Base-by-base conservation (phyloP, 1,139 yeast species). In the Candida sp. region DNA sequence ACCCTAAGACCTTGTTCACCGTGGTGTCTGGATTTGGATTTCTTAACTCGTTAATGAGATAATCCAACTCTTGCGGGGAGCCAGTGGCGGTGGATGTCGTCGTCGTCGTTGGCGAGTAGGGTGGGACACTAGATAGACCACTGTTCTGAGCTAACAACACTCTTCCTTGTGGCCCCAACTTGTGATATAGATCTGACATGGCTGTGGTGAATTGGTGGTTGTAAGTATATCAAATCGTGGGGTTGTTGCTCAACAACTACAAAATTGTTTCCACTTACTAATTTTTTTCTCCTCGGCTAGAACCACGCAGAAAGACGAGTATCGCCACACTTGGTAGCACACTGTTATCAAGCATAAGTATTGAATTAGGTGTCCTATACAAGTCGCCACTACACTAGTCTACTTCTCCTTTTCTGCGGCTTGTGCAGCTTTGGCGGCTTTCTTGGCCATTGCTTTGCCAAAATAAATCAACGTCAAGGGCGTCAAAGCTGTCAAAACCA, bases 1-100 rank as follows among this genome's bases (percentile, higher is more conserved):
- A 81, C 1, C 88, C 84, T 38, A 85, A 63, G 3, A 78, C 58
- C 49, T 75, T 71, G 34, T 65, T 58, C 3, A 75, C 66, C 0
- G 77, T 65, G 3, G 73, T 61, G 9, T 64, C 65, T 3, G 69
- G 59, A 17, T 61, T 61, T 0, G 84, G 84, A 51, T 68, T 64
- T 30, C 78, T 58, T 45, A 81, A 60, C 34, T 81, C 82, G 57
- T 78, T 61, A 17, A 82, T 66, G 37, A 83, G 58, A 54, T 65
- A 78, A 61, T 83, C 87, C 42, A 83, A 65, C 49, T 80, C 85
- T 50, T 75, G 80, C 0, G 81, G 80, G 25, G 54, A 49, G 5
- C 45, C 51, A 7, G 49, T 47, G 8, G 40, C 41, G 17, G 17
- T 17, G 17, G 17, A 17, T 17, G 22, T 46, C 17, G 32, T 23